phyloP scores from a whole-genome alignment of 2,329 filamentous ascomycete species.

The Curvularia hawaiiensis region DNA sequence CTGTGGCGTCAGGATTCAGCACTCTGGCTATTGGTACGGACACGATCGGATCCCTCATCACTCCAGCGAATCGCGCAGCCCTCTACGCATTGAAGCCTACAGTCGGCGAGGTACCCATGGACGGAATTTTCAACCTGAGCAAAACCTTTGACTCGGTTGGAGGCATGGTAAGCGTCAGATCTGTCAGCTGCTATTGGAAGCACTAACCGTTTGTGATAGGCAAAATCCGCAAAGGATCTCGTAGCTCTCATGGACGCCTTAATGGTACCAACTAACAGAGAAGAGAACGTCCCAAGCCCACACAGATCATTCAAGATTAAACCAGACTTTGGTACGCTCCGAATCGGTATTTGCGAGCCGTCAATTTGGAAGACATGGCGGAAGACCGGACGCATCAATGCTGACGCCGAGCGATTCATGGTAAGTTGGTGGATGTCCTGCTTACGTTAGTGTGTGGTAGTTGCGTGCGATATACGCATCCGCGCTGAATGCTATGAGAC shows the following conservation, averaged over 20 bases:
- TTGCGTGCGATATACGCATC: background rate
- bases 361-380: conserved; percentile 43
- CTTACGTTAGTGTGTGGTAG: conserved; percentile 2
- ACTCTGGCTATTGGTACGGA: conserved; percentile 50
- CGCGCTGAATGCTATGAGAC: background rate
- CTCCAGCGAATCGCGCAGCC: conserved; percentile 47
- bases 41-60: conserved; percentile 47
- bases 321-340: conserved; percentile 37
- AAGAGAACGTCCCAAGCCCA: conserved; percentile 27
- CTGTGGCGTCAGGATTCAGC: conserved; percentile 49
- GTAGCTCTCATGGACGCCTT: conserved; percentile 40
- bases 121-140: conserved; percentile 44
- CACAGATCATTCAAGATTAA: conserved; percentile 40
- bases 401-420: conserved; percentile 46
- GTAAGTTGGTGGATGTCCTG: conserved; percentile 25
- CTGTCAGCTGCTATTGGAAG: background rate
- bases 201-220: conserved; percentile 21
- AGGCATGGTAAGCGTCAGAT: conserved; percentile 33
- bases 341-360: conserved; percentile 45
- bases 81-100: conserved; percentile 50
- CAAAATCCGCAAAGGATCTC: conserved; percentile 45
- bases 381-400: conserved; percentile 43
- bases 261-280: conserved; percentile 39
- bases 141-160: conserved; percentile 43
- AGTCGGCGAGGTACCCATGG: conserved; percentile 43